Conservation (phyloP, 768 basidiomycete species). For the Podaxis sp. region DNA sequence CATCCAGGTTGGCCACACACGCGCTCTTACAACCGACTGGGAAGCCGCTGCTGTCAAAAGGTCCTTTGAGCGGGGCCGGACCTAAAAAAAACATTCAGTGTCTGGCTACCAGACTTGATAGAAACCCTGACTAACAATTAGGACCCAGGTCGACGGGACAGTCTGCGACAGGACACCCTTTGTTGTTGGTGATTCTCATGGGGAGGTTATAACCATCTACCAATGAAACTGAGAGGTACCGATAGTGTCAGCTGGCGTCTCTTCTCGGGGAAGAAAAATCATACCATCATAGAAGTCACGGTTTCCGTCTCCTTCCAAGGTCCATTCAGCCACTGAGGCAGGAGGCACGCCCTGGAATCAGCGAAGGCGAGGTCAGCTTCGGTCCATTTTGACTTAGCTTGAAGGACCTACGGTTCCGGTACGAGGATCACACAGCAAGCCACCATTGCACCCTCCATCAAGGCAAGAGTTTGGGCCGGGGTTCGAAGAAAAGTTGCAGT, state of each 20-base stretch:
- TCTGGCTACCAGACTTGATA: neutral
- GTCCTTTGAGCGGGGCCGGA: conserved; percentile 51
- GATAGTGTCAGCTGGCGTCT: neutral
- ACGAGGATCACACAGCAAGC: conserved; percentile 52
- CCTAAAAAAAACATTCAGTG: conserved; percentile 31
- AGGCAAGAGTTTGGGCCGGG: conserved; percentile 61
- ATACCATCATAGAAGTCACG: conserved; percentile 63
- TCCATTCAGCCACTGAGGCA: conserved; percentile 69
- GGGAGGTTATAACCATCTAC: conserved; percentile 71
- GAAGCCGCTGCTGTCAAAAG: conserved; percentile 51
- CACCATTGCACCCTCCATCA: conserved; percentile 70
- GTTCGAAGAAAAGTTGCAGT: conserved; percentile 59
- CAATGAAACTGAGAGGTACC: conserved; percentile 46
- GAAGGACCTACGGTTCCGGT: conserved; percentile 45
- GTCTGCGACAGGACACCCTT: conserved; percentile 51
- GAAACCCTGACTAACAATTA: conserved; percentile 26
- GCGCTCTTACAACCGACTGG: conserved; percentile 64
- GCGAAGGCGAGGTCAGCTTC: conserved; percentile 2
- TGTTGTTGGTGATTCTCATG: conserved; percentile 53
- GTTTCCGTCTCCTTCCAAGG: conserved; percentile 43
- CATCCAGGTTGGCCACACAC: conserved; percentile 45
- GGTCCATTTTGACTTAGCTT: neutral
- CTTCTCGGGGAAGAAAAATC: conserved; percentile 5
- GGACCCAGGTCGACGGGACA: conserved; percentile 65
- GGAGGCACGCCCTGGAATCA: conserved; percentile 59